These are phyloP conservation scores for Baudoinia panamericana DNA, from an alignment of 495 filamentous ascomycete species.

Conservation along the genomic window DNA sequence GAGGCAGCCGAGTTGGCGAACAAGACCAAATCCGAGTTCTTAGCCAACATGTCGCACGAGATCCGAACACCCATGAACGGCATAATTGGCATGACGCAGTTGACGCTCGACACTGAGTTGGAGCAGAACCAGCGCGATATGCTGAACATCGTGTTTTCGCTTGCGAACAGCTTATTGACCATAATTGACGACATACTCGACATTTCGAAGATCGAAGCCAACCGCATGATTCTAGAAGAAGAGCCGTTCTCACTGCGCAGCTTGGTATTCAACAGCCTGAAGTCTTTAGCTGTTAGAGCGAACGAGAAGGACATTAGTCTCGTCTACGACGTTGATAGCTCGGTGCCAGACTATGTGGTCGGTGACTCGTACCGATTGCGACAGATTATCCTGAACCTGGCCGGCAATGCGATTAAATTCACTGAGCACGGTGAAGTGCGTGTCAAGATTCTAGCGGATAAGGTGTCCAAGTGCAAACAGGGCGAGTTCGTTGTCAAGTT, in stretches of 20 bases:
- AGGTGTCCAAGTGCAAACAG: slow-evolving; percentile 49
- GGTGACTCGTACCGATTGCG: slow-evolving; percentile 94
- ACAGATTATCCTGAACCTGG: slow-evolving; percentile 80
- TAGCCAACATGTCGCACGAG: slow-evolving; percentile 99
- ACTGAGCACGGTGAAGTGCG: slow-evolving; percentile 96
- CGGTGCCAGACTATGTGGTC: slow-evolving; percentile 90
- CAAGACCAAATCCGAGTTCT: slow-evolving; percentile 96
- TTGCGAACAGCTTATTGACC: slow-evolving; percentile 91
- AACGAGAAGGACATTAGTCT: slow-evolving; percentile 92
- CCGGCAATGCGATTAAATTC: slow-evolving; percentile 86
- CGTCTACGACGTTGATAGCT: slow-evolving; percentile 86
- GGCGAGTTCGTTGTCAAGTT: slow-evolving; percentile 93
- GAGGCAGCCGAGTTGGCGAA: slow-evolving; percentile 95
- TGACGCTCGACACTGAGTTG: slow-evolving; percentile 90
- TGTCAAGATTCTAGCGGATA: slow-evolving; percentile 71
- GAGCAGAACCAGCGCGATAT: slow-evolving; percentile 94
- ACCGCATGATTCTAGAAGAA: slow-evolving; percentile 98
- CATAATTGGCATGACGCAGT: slow-evolving; percentile 90
- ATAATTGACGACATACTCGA: slow-evolving; percentile 99
- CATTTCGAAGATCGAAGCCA: slow-evolving; percentile 98
- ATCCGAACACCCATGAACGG: slow-evolving; percentile 89
- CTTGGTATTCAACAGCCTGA: slow-evolving; percentile 94
- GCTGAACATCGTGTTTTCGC: slow-evolving; percentile 96
- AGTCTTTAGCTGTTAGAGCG: slow-evolving; percentile 91
- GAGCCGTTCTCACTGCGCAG: slow-evolving; percentile 92